Evolutionary conservation across 2,329 filamentous ascomycete genomes (phyloP).

Genomic region (Curvularia lunata): DNA sequence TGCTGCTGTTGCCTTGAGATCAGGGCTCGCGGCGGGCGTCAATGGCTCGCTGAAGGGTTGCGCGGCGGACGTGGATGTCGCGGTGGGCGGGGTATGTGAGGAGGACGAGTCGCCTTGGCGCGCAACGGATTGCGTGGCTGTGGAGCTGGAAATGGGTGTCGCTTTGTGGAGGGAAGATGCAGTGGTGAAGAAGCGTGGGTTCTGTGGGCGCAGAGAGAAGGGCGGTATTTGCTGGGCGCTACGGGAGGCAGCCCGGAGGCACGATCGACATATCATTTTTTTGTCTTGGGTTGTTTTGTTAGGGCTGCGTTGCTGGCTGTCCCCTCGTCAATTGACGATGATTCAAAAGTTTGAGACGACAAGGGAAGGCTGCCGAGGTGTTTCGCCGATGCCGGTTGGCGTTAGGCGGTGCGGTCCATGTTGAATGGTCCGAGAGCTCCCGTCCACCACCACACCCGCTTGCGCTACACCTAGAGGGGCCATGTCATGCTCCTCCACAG

Average conservation of each 20-base stretch:
- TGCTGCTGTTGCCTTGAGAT: conserved; percentile 33
- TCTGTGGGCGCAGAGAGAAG: conserved; percentile 13
- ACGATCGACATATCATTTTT: conserved; percentile 50
- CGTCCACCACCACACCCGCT: not conserved
- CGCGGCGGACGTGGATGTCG: conserved; percentile 54
- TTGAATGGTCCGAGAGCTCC: not conserved
- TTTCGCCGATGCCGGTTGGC: conserved; percentile 17
- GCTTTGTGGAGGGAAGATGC: conserved; percentile 29
- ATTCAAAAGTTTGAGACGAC: conserved; percentile 27
- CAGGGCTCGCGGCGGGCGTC: conserved; percentile 32
- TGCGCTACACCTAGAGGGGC: not conserved
- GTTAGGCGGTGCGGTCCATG: conserved; percentile 3
- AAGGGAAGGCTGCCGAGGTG: conserved; percentile 15
- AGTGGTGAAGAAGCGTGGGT: conserved; percentile 38
- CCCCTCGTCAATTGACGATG: not conserved
- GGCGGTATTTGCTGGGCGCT: conserved; percentile 26
- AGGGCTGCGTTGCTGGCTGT: not conserved
- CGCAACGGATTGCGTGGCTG: conserved; percentile 34
- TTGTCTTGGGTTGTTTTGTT: conserved; percentile 14
- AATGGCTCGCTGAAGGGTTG: conserved; percentile 55
- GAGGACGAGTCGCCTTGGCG: conserved; percentile 34
- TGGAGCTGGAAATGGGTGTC: conserved; percentile 36
- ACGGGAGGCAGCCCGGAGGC: conserved; percentile 46
- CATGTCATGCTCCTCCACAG: not conserved
- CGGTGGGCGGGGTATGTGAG: conserved; percentile 46